Conservation (phyloP, 2,329 filamentous ascomycete species). For the Verticillium alfalfae region DNA sequence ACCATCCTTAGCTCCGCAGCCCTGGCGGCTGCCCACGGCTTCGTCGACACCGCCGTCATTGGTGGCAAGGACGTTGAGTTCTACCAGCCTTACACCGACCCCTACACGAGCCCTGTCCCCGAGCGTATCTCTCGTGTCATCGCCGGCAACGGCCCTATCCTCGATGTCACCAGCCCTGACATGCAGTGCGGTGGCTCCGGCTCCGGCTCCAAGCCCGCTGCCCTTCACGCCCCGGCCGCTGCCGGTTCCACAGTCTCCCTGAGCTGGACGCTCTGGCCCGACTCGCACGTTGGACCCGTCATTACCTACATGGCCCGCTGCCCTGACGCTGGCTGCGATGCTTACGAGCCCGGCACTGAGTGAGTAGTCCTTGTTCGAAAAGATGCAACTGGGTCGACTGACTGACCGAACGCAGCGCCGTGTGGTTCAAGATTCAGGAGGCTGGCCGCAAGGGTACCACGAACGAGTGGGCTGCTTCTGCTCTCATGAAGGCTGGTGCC, state of each 20-base stretch:
- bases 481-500: constrained; percentile 36
- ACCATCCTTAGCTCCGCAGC: constrained; percentile 24
- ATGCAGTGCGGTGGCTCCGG: constrained; percentile 50
- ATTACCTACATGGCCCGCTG: constrained; percentile 58
- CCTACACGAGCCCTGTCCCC: constrained; percentile 31
- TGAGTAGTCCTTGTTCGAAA: constrained; percentile 14
- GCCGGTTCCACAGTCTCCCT: constrained; percentile 49
- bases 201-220: constrained; percentile 43
- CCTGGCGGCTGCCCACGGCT: constrained; percentile 42
- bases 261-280: constrained; percentile 48
- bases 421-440: constrained; percentile 52
- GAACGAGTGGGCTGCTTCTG: constrained; percentile 39
- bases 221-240: constrained; percentile 45
- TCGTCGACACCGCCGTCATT: constrained; percentile 39
- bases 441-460: constrained; percentile 41
- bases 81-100: constrained; percentile 34
- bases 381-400: neutral
- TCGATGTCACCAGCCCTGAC: constrained; percentile 46
- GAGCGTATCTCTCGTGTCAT: constrained; percentile 50
- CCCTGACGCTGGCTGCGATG: constrained; percentile 44
- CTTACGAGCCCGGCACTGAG: constrained; percentile 39
- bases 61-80: constrained; percentile 25
- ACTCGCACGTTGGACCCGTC: constrained; percentile 45
- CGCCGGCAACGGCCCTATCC: constrained; percentile 52
- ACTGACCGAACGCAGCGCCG: constrained; percentile 23